phyloP scores from a whole-genome alignment of 257 asterid genomes.

The Penstemon barbatus region DNA sequence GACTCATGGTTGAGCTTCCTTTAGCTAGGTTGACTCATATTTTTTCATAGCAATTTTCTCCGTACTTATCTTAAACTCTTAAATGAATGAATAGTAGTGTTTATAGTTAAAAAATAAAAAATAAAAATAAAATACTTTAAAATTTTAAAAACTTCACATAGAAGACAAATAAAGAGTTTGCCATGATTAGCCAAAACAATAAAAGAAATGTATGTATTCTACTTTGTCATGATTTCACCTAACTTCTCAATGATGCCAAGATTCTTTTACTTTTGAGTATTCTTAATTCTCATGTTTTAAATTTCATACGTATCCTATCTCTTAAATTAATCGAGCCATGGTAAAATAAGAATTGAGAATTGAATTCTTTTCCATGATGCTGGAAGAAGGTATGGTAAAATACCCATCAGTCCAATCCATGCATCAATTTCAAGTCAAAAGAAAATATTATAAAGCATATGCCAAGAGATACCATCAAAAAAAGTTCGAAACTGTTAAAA shows the following conservation, averaged over 20 bases:
- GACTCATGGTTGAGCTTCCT: too few species aligned
- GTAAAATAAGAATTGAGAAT: constrained; percentile 1
- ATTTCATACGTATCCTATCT: background rate
- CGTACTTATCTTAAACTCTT: too few species aligned
- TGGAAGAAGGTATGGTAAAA: constrained; percentile 4
- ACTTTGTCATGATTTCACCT: background rate
- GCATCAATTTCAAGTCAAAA: constrained; percentile 20
- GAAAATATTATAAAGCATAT: constrained; percentile 5
- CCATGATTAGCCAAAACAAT: constrained; percentile 16
- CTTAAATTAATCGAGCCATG: background rate
- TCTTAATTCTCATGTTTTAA: background rate
- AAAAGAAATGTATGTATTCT: constrained; percentile 12
- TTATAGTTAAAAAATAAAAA: background rate
- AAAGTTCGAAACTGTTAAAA: constrained; percentile 17
- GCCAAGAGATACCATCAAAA: constrained; percentile 17
- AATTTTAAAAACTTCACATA: constrained; percentile 10
- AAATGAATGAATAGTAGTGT: too few species aligned
- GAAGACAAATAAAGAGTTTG: constrained; percentile 22
- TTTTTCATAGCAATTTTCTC: too few species aligned
- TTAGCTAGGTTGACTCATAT: too few species aligned
- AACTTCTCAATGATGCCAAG: constrained; percentile 2
- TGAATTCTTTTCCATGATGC: constrained; percentile 11
- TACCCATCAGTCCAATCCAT: background rate
- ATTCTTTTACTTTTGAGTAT: constrained; percentile 24
- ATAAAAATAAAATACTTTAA: background rate